Percentiles rank a stretch among this genome's conserved stretches.
Conservation (phyloP, 352 stramenopile species). For the Pythium aristosporum region DNA sequence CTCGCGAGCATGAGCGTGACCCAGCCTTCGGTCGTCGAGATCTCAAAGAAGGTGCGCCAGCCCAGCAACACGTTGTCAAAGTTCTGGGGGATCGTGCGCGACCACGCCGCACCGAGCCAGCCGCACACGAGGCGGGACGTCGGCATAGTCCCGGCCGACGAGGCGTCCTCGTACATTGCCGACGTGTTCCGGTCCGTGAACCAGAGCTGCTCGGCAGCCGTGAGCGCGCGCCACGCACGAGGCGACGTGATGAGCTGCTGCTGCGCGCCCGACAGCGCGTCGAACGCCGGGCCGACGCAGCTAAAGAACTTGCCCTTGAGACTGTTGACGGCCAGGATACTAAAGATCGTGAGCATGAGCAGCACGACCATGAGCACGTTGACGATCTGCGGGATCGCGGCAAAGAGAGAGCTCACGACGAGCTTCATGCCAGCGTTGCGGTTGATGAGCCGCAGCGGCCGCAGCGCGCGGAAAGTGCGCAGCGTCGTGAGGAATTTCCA, state of each 20-base stretch:
- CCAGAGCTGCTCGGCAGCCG: slow-evolving; percentile 37
- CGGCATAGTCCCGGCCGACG: background rate
- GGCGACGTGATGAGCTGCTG: slow-evolving; percentile 45
- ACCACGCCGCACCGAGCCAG: slow-evolving; percentile 40
- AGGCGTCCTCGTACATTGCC: background rate
- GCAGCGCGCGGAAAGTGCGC: slow-evolving; percentile 60
- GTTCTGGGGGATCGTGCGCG: slow-evolving; percentile 53
- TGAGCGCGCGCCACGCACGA: slow-evolving; percentile 47
- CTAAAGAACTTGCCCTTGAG: slow-evolving; percentile 85
- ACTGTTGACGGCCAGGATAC: slow-evolving; percentile 90
- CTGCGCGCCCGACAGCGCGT: slow-evolving; percentile 32
- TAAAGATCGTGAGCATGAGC: slow-evolving; percentile 89
- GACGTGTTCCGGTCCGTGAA: slow-evolving; percentile 29
- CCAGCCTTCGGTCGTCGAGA: slow-evolving; percentile 90
- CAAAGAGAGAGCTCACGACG: slow-evolving; percentile 83
- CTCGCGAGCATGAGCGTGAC: slow-evolving; percentile 83
- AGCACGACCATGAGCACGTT: slow-evolving; percentile 83
- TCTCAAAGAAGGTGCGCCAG: slow-evolving; percentile 83
- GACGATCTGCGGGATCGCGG: slow-evolving; percentile 75
- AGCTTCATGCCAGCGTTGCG: slow-evolving; percentile 76
- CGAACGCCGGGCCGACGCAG: slow-evolving; percentile 53
- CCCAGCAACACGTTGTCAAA: slow-evolving; percentile 79
- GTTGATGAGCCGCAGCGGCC: slow-evolving; percentile 81
- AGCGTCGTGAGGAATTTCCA: slow-evolving; percentile 51
- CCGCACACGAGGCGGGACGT: slow-evolving; percentile 49